Conservation (phyloP, 768 basidiomycete species). For the Mycena albidolilacea region DNA sequence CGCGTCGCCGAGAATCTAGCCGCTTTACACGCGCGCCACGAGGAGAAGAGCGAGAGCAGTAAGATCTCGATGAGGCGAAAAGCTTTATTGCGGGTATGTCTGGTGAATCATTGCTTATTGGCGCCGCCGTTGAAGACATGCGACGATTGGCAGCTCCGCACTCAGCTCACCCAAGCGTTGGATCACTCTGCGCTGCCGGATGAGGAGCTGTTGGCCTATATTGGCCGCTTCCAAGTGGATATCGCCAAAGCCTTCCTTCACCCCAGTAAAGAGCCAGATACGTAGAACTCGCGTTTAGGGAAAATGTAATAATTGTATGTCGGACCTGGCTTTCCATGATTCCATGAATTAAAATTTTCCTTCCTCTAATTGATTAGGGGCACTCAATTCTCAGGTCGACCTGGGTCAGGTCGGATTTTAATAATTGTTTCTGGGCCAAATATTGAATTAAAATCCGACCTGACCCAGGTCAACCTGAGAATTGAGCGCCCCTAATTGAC, state of each 20-base stretch:
- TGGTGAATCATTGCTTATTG: background rate
- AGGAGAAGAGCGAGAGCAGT: slow-evolving; percentile 74
- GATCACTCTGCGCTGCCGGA: slow-evolving; percentile 84
- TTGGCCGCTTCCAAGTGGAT: slow-evolving; percentile 79
- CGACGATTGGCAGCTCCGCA: slow-evolving; percentile 65
- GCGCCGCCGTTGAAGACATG: no score
- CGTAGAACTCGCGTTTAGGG: background rate
- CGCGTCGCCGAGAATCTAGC: slow-evolving; percentile 73
- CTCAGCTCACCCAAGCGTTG: slow-evolving; percentile 81
- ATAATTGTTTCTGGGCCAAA: no score
- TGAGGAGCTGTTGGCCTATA: slow-evolving; percentile 74
- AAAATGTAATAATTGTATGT: background rate
- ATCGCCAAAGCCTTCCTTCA: slow-evolving; percentile 68
- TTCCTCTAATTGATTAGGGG: slow-evolving; percentile 48
- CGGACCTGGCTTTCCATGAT: no score
- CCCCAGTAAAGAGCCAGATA: background rate
- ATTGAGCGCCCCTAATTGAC: no score
- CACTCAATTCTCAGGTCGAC: no score
- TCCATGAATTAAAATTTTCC: no score
- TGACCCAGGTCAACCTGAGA: no score
- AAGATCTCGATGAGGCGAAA: slow-evolving; percentile 75
- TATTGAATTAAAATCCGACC: no score
- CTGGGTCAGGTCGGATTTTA: no score
- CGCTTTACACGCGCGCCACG: slow-evolving; percentile 67
- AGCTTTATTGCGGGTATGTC: slow-evolving; percentile 74